phyloP scores from a whole-genome alignment of 495 filamentous ascomycete species.

The Clohesyomyces aquaticus region DNA sequence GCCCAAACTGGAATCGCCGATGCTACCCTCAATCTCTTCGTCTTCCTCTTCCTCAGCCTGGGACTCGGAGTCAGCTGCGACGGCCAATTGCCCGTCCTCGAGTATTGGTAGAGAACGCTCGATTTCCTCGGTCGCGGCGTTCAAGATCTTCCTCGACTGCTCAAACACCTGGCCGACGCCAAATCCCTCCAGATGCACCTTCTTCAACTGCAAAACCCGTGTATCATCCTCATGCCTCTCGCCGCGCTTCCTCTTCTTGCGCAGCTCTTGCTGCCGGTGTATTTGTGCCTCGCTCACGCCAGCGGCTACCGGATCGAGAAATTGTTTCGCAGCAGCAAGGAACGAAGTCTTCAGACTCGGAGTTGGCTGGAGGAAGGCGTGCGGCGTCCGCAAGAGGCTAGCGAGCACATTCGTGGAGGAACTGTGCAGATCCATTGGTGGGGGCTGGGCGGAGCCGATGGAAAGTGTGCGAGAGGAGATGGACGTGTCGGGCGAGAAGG shows the following conservation, averaged over 20 bases:
- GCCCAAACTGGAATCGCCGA: slow-evolving; percentile 27
- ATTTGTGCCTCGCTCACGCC: slow-evolving; percentile 63
- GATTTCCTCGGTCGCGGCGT: slow-evolving; percentile 57
- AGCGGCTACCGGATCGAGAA: slow-evolving; percentile 73
- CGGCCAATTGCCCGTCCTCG: slow-evolving; percentile 40
- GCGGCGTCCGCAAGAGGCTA: slow-evolving; percentile 53
- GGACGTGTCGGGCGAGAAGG: slow-evolving; percentile 40
- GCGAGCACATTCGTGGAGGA: slow-evolving; percentile 43
- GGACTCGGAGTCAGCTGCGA: slow-evolving; percentile 6
- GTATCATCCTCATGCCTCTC: slow-evolving; percentile 45
- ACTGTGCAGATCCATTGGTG: slow-evolving; percentile 32
- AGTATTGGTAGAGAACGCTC: slow-evolving; percentile 50
- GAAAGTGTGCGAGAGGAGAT: slow-evolving; percentile 44
- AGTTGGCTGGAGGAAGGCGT: slow-evolving; percentile 73
- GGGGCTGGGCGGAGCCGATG: slow-evolving; percentile 36
- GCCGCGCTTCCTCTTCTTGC: slow-evolving; percentile 70
- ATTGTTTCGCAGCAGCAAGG: slow-evolving; percentile 71
- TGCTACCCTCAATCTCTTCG: slow-evolving; percentile 14
- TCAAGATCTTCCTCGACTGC: slow-evolving; percentile 80
- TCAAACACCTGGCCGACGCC: slow-evolving; percentile 90
- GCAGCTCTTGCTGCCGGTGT: slow-evolving; percentile 43
- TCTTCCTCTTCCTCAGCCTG: slow-evolving; percentile 7
- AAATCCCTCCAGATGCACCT: slow-evolving; percentile 86
- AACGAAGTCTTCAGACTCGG: slow-evolving; percentile 64
- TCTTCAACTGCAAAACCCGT: slow-evolving; percentile 67